These are phyloP conservation scores for Telfairia occidentalis DNA, from an alignment of 331 rosid species.

Conservation along the genomic window DNA sequence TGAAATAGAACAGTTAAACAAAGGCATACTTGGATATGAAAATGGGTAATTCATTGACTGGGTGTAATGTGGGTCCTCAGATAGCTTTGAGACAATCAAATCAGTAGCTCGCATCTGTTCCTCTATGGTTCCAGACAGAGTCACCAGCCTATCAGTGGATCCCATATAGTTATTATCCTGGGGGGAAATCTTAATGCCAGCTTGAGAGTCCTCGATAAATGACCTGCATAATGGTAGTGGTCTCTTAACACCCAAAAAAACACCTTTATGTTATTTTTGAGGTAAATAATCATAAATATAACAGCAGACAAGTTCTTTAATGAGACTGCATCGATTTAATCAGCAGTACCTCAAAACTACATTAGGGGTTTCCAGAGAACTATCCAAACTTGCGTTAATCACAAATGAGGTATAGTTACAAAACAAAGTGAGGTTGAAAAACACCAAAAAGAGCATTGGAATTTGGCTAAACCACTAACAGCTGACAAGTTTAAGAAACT, in stretches of 20 bases:
- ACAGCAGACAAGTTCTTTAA: not conserved
- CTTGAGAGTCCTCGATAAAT: slow-evolving; percentile 92
- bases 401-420: not conserved
- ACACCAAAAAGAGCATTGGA: not conserved
- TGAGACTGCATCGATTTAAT: not conserved
- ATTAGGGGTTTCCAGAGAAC: not conserved
- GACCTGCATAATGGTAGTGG: slow-evolving; percentile 47
- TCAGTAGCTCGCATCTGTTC: slow-evolving; percentile 93
- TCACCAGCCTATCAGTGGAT: slow-evolving; percentile 87
- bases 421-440: not conserved
- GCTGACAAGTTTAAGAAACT: not conserved
- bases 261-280: not conserved
- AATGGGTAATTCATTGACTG: slow-evolving; percentile 90
- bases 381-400: not conserved
- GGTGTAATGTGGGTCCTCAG: slow-evolving; percentile 87
- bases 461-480: not conserved
- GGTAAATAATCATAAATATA: not conserved
- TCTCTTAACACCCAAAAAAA: not conserved
- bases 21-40: slow-evolving; percentile 77
- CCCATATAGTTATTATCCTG: slow-evolving; percentile 92
- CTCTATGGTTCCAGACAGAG: slow-evolving; percentile 78
- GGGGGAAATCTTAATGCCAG: slow-evolving; percentile 97
- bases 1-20: slow-evolving; percentile 9
- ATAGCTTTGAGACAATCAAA: slow-evolving; percentile 70
- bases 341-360: not conserved